These are phyloP conservation scores for Furcasterigmium furcatum DNA, from an alignment of 2,329 filamentous ascomycete species.

Conservation along the genomic window DNA sequence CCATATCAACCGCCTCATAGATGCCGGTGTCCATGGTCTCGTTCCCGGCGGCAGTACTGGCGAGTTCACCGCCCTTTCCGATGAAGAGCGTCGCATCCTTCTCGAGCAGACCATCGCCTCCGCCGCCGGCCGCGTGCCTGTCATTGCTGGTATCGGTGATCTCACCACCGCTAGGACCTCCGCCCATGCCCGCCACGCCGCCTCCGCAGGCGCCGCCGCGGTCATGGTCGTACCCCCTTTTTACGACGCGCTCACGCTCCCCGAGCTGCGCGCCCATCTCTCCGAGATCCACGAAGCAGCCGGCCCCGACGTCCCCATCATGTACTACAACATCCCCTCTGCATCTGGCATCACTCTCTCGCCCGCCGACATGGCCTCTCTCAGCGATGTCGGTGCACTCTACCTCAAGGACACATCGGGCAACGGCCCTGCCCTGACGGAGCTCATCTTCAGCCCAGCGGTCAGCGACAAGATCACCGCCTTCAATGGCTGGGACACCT, in stretches of 20 bases:
- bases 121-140: conserved; percentile 33
- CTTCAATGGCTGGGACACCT: conserved; percentile 51
- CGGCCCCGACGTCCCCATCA: conserved; percentile 36
- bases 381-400: conserved; percentile 41
- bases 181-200: conserved; percentile 36
- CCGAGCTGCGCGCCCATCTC: conserved; percentile 34
- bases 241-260: conserved; percentile 39
- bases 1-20: conserved; percentile 42
- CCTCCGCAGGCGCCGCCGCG: conserved; percentile 32
- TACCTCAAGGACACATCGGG: conserved; percentile 51
- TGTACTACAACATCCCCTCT: conserved; percentile 50
- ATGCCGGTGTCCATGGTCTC: conserved; percentile 42
- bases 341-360: conserved; percentile 38
- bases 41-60: conserved; percentile 48
- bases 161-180: conserved; percentile 34
- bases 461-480: conserved; percentile 33
- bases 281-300: conserved; percentile 34
- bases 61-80: conserved; percentile 42
- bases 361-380: conserved; percentile 35
- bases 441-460: conserved; percentile 38
- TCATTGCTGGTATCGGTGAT: conserved; percentile 40
- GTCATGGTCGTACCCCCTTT: conserved; percentile 48
- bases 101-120: conserved; percentile 32
- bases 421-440: conserved; percentile 44
- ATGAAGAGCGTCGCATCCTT: conserved; percentile 41